Evolutionary conservation across 2,329 filamentous ascomycete species (phyloP).

Genomic region (Periconia digitata): DNA sequence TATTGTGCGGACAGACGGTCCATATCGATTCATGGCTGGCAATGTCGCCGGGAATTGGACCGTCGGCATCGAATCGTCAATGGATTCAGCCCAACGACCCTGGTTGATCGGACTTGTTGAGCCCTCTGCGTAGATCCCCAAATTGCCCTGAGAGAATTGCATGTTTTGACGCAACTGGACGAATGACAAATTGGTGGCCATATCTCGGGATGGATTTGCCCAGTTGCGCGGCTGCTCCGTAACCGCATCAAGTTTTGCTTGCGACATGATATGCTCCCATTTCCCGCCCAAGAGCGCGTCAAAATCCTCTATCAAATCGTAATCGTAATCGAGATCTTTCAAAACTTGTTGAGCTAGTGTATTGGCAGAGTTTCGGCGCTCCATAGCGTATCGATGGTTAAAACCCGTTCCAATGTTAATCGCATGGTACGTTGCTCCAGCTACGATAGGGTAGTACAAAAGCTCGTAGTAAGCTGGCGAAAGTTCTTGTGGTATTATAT

Average conservation of each 20-base stretch:
- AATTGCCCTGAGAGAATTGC: conserved; percentile 18
- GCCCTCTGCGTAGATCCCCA: conserved; percentile 19
- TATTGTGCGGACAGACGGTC: conserved; percentile 12
- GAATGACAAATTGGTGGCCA: conserved; percentile 59
- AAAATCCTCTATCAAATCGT: conserved; percentile 23
- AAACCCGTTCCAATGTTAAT: conserved; percentile 24
- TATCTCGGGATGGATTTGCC: conserved; percentile 70
- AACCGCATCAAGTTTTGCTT: conserved; percentile 17
- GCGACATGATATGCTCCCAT: conserved; percentile 30
- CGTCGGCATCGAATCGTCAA: conserved; percentile 58
- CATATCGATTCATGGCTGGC: conserved; percentile 19
- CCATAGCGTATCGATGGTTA: conserved; percentile 24
- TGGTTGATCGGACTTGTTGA: conserved; percentile 22
- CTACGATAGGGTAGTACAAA: conserved; percentile 59
- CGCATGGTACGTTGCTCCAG: conserved; percentile 55
- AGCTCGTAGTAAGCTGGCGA: conserved; percentile 63
- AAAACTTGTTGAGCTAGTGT: conserved; percentile 23
- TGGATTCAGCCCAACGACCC: conserved; percentile 55
- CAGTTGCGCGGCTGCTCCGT: conserved; percentile 52
- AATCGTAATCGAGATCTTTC: conserved; percentile 21
- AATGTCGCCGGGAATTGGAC: conserved; percentile 30
- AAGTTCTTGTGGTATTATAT: conserved; percentile 49
- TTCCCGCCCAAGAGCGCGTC: conserved; percentile 28
- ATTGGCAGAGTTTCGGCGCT: conserved; percentile 29
- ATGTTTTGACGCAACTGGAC: conserved; percentile 47